A percentile compares a stretch with the other conserved stretches of the same genome.
Conservation (phyloP, 805 yeast species). For the Wickerhamomyces rabaulensis region DNA sequence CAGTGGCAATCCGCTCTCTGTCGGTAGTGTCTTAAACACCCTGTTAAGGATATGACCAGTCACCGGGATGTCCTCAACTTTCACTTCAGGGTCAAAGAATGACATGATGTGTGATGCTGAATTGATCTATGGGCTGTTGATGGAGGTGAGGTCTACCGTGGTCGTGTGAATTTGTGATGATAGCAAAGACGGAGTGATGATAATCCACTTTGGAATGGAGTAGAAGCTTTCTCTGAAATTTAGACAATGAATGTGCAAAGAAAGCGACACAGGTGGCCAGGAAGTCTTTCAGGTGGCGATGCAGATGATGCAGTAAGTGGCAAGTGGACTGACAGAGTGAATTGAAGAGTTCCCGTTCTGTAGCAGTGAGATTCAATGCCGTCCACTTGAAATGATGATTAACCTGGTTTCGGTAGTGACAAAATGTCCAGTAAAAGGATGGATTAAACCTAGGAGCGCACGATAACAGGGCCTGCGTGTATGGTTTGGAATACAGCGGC, state of each 20-base stretch:
- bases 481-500: not conserved
- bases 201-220: not conserved
- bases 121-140: not conserved
- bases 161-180: not conserved
- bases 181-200: not conserved
- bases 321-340: not conserved
- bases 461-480: not conserved
- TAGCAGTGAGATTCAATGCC: not conserved
- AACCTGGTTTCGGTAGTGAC: not conserved
- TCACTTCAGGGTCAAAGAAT: slow-evolving; percentile 4
- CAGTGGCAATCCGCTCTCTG: slow-evolving; percentile 29
- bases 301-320: not conserved
- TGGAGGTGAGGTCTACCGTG: not conserved
- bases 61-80: slow-evolving; percentile 18
- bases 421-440: not conserved
- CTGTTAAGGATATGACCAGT: slow-evolving; percentile 31
- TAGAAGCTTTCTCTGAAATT: not conserved
- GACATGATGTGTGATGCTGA: not conserved
- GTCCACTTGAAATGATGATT: not conserved
- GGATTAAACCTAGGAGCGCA: not conserved
- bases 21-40: slow-evolving; percentile 31
- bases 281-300: not conserved
- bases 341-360: not conserved
- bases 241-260: not conserved
- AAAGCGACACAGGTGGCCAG: not conserved